Evolutionary conservation across 2,329 filamentous ascomycete genomes (phyloP).

Genomic region (Fusarium duplospermum): DNA sequence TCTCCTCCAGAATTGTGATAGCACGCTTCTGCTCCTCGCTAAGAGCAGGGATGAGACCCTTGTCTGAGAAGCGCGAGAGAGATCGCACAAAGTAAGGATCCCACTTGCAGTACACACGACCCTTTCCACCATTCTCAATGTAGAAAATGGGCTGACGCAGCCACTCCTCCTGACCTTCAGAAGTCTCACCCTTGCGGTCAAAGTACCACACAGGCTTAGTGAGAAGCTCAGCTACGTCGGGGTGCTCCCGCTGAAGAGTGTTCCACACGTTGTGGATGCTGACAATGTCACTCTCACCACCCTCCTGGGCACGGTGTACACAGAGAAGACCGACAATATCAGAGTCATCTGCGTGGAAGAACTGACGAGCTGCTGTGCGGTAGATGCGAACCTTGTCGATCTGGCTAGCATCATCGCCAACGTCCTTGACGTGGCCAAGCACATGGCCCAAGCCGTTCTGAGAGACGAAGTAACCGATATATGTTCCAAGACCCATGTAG

Average conservation of each 20-base stretch:
- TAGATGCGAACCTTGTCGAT: slow-evolving; percentile 93
- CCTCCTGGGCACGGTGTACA: slow-evolving; percentile 80
- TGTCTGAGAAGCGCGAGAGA: slow-evolving; percentile 78
- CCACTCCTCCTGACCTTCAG: slow-evolving; percentile 78
- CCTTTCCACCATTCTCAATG: slow-evolving; percentile 74
- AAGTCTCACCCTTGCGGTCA: slow-evolving; percentile 88
- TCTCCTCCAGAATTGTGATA: slow-evolving; percentile 72
- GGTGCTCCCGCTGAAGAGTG: slow-evolving; percentile 76
- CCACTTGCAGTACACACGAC: slow-evolving; percentile 74
- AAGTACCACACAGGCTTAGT: slow-evolving; percentile 90
- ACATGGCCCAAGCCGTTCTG: slow-evolving; percentile 90
- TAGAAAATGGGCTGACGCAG: slow-evolving; percentile 80
- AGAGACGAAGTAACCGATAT: slow-evolving; percentile 88
- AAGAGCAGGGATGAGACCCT: slow-evolving; percentile 78
- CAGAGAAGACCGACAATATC: slow-evolving; percentile 89
- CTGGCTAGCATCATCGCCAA: slow-evolving; percentile 82
- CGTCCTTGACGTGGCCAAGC: slow-evolving; percentile 89
- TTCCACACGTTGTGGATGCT: slow-evolving; percentile 87
- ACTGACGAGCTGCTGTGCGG: slow-evolving; percentile 76
- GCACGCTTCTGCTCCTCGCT: slow-evolving; percentile 77
- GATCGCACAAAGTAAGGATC: slow-evolving; percentile 90
- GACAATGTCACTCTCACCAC: slow-evolving; percentile 86
- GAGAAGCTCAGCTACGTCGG: slow-evolving; percentile 81
- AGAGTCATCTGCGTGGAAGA: slow-evolving; percentile 78
- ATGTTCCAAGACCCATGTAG: slow-evolving; percentile 90